Percentiles rank a stretch among this genome's conserved stretches.
Conservation (phyloP, 345 rosid genomes). For the Excoecaria cochinchinensis region DNA sequence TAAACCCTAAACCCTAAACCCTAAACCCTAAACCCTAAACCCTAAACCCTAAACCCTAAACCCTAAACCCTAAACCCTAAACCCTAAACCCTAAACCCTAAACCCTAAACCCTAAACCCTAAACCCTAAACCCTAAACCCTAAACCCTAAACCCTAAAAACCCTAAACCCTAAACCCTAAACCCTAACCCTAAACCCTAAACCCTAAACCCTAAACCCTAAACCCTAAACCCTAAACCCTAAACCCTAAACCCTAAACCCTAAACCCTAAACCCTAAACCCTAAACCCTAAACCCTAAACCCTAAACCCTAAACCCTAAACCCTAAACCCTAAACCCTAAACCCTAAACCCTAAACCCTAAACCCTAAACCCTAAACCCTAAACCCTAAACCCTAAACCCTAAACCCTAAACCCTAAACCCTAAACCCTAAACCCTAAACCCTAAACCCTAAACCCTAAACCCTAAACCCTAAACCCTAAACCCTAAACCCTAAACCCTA, state of each 20-base stretch:
- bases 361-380: slow-evolving; percentile 31
- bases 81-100: too few species aligned
- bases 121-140: slow-evolving; percentile 16
- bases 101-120: too few species aligned
- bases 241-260: slow-evolving; percentile 17
- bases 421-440: too few species aligned
- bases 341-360: slow-evolving; percentile 25
- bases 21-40: slow-evolving; percentile 7
- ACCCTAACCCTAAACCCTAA: neutral
- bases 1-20: slow-evolving; percentile 5
- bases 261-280: too few species aligned
- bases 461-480: slow-evolving; percentile 28
- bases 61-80: neutral
- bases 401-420: slow-evolving; percentile 31
- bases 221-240: slow-evolving; percentile 3
- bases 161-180: slow-evolving; percentile 6
- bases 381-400: slow-evolving; percentile 25
- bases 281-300: slow-evolving; percentile 17
- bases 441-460: too few species aligned
- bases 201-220: neutral
- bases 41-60: slow-evolving; percentile 8
- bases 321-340: slow-evolving; percentile 3
- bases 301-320: slow-evolving; percentile 31
- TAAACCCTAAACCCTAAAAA: slow-evolving; percentile 6
- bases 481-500: slow-evolving; percentile 30